Percentiles rank a stretch among this genome's conserved stretches.
Evolutionary conservation across 1,284 basidiomycete genomes (phyloP).

Genomic region (Trichosporon sp.): DNA sequence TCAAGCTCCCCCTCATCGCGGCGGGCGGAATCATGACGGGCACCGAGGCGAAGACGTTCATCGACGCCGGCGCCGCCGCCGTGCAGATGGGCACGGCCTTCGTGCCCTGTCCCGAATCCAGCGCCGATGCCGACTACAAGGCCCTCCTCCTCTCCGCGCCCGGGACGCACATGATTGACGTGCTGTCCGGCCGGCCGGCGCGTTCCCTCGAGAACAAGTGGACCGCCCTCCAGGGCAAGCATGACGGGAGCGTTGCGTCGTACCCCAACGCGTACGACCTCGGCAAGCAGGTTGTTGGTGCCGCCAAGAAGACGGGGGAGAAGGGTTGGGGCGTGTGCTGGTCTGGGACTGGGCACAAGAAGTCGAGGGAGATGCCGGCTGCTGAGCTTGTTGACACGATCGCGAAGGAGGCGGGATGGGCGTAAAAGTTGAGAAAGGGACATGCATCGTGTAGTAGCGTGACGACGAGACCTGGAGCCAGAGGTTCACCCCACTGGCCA

Average conservation of each 20-base stretch:
- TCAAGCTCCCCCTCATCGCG: conserved; percentile 42
- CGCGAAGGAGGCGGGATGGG: conserved; percentile 32
- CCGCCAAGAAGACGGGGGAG: conserved; percentile 42
- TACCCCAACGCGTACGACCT: conserved; percentile 49
- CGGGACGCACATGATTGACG: conserved; percentile 37
- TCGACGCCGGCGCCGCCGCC: conserved; percentile 41
- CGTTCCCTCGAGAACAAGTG: conserved; percentile 38
- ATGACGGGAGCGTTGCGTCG: conserved; percentile 21
- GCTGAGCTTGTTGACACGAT: conserved; percentile 36
- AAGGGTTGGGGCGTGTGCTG: conserved; percentile 44
- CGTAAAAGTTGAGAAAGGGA: not conserved
- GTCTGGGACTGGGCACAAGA: conserved; percentile 44
- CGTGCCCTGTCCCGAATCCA: conserved; percentile 40
- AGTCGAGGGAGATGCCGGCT: conserved; percentile 38
- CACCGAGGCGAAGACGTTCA: conserved; percentile 29
- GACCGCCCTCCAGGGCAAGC: conserved; percentile 29
- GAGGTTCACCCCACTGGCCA: too few relatives aligned
- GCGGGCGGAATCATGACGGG: conserved; percentile 50
- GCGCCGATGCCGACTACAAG: conserved; percentile 36
- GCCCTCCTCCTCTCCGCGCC: conserved; percentile 31
- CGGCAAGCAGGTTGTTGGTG: conserved; percentile 43
- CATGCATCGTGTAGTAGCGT: too few relatives aligned
- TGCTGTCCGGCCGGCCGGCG: conserved; percentile 47
- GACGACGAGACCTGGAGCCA: too few relatives aligned
- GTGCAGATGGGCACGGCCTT: conserved; percentile 52